A percentile compares a stretch with the other conserved stretches of the same genome.
Conservation (phyloP, 108 stramenopile species). For the Conticribra guillardii region DNA sequence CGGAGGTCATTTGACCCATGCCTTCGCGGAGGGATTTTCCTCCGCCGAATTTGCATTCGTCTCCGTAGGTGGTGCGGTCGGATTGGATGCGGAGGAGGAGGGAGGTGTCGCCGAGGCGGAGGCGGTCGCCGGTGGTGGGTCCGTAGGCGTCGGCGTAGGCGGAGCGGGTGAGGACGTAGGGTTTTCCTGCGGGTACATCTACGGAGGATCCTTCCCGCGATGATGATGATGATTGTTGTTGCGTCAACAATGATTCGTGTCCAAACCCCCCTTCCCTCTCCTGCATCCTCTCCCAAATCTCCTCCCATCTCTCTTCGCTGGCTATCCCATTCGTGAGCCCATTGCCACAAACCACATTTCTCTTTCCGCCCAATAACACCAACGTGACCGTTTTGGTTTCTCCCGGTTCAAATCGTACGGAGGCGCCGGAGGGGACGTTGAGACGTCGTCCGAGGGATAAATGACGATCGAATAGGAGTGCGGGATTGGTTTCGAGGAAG, state of each 20-base stretch:
- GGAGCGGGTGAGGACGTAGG: conserved; percentile 34
- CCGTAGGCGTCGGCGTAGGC: conserved; percentile 88
- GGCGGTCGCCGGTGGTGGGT: conserved; percentile 84
- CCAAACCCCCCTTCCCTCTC: conserved; percentile 6
- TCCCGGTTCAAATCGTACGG: conserved; percentile 97
- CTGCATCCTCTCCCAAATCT: conserved; percentile 38
- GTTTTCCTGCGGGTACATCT: conserved; percentile 32
- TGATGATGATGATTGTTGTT: no score
- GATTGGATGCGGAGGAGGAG: conserved; percentile 84
- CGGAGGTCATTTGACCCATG: conserved; percentile 94
- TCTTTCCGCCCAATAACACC: conserved; percentile 81
- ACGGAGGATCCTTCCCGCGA: background rate
- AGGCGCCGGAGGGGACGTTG: conserved; percentile 92
- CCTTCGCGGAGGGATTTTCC: conserved; percentile 98
- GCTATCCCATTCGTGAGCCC: conserved; percentile 45
- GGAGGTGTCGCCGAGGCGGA: conserved; percentile 91
- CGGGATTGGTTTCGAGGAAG: conserved; percentile 92
- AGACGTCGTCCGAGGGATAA: conserved; percentile 87
- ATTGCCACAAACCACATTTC: conserved; percentile 61
- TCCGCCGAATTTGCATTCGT: conserved; percentile 98
- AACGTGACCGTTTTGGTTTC: conserved; percentile 94
- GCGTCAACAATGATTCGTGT: no score
- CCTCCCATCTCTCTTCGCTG: conserved; percentile 20
- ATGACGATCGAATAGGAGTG: conserved; percentile 89
- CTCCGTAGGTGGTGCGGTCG: conserved; percentile 85